A percentile compares a stretch with the other conserved stretches of the same genome.
These are phyloP conservation scores for Oryza brachyantha DNA, from an alignment of 176 grass and related monocot genomes.

Conservation along the genomic window DNA sequence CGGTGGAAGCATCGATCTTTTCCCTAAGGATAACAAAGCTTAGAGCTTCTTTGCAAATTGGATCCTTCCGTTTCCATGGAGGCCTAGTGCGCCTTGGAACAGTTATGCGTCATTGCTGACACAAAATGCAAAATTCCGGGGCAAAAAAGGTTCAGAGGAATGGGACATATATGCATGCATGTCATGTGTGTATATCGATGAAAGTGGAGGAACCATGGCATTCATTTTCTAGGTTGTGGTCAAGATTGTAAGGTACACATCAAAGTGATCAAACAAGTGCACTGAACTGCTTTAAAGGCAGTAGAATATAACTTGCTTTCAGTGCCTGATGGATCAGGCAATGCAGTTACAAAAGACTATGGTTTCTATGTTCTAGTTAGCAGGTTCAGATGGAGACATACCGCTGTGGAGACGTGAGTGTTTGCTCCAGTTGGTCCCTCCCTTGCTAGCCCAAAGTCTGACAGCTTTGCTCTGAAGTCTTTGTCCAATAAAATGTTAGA, in stretches of 20 bases:
- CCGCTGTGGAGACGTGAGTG: conserved; percentile 90
- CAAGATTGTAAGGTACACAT: conserved; percentile 4
- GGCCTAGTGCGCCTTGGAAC: background rate
- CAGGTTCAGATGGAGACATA: conserved; percentile 35
- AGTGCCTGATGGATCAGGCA: background rate
- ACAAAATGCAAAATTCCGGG: background rate
- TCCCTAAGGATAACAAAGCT: background rate
- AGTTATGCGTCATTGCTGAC: background rate
- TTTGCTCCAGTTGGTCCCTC: conserved; percentile 71
- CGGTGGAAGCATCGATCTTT: background rate
- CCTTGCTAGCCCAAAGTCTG: conserved; percentile 86
- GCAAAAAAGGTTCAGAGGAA: background rate
- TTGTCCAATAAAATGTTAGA: conserved; percentile 87
- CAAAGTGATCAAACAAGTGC: conserved; percentile 3
- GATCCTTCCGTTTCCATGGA: background rate
- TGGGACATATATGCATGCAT: background rate
- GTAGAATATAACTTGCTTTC: background rate
- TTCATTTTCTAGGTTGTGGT: too few relatives aligned
- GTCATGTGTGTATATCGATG: too few relatives aligned
- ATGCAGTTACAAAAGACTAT: background rate
- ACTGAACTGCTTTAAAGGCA: conserved; percentile 1
- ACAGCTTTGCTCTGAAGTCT: conserved; percentile 77
- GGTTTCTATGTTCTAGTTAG: background rate
- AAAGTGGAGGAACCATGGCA: background rate
- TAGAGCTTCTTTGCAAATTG: background rate